A percentile compares a stretch with the other conserved stretches of the same genome.
Conservation (phyloP, 2,329 filamentous ascomycete species). For the Fonsecaea multimorphosa region DNA sequence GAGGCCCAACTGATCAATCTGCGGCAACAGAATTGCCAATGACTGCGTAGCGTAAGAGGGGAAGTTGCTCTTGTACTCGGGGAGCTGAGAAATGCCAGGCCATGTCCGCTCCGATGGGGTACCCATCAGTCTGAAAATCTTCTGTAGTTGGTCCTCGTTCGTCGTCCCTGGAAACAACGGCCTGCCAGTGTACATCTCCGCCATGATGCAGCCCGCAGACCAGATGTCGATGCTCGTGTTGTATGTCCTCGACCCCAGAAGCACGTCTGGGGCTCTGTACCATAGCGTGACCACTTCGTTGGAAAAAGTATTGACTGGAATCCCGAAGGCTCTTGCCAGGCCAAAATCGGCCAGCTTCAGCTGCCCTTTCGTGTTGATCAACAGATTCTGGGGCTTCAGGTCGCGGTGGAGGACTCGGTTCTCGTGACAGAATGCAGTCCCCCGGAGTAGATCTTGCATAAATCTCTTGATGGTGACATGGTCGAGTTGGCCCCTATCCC, state of each 20-base stretch:
- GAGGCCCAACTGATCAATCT: constrained; percentile 85
- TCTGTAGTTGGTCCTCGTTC: constrained; percentile 95
- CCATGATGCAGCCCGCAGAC: constrained; percentile 99
- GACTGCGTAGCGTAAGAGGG: constrained; percentile 95
- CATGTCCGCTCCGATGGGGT: constrained; percentile 94
- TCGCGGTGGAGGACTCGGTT: constrained; percentile 95
- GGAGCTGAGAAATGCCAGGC: constrained; percentile 92
- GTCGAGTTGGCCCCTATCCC: constrained; percentile 87
- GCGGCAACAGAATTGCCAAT: constrained; percentile 81
- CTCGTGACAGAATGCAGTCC: constrained; percentile 97
- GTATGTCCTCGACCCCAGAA: constrained; percentile 92
- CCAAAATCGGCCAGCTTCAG: constrained; percentile 91
- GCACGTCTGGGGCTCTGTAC: constrained; percentile 94
- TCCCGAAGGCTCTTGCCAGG: constrained; percentile 86
- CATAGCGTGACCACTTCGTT: constrained; percentile 66
- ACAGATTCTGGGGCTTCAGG: constrained; percentile 86
- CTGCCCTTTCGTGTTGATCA: constrained; percentile 86
- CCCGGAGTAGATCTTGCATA: constrained; percentile 96
- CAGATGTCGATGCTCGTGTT: constrained; percentile 99
- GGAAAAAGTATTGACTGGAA: constrained; percentile 88
- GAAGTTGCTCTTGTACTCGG: constrained; percentile 97
- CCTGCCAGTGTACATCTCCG: constrained; percentile 96
- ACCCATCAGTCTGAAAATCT: constrained; percentile 98
- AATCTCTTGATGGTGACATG: constrained; percentile 94
- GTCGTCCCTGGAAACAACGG: constrained; percentile 96